Evolutionary conservation across 2,329 filamentous ascomycete species (phyloP), one percentile per base, ranked within the genome.

Genomic region (Pseudocercospora pini-densiflorae): DNA sequence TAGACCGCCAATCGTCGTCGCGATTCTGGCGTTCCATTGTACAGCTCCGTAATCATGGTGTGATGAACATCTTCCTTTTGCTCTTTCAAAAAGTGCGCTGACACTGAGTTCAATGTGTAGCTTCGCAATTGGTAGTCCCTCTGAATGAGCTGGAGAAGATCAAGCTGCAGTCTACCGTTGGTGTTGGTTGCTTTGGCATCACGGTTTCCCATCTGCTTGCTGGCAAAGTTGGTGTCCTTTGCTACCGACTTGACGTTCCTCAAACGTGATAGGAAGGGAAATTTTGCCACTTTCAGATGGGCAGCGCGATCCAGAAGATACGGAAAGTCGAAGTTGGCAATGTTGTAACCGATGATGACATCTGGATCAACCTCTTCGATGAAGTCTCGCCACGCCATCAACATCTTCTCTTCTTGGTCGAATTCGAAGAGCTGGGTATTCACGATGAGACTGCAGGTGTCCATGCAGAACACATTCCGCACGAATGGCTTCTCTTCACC

Each of bases 41-140:
- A 97, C 2, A 99, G 82, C 76, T 98, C 96, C 0, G 96, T 99
- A 74, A 99, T 99, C 93, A 99, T 99, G 2, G 94, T 97, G 80
- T 99, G 90, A 76, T 99, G 95, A 2, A 99, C 95, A 79, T 99
- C 95, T 80, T 99, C 95, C 77, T 99, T 99, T 77, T 99, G 95
- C 78, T 99, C 95, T 55, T 93, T 93, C 24, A 99, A 79, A 75
- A 99, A 99, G 70, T 99, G 92, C 4, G 95, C 92, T 71, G 90
- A 97, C 5, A 99, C 95, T 1, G 95, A 97, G 79, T 99, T 99
- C 29, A 99, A 85, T 0, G 95, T 99, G 78, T 99, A 99, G 81
- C 94, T 98, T 83, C 95, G 88, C 36, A 99, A 84, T 19, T 99
- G 95, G 73, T 99, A 90, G 75, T 99, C 96, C 73, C 96, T 87